phyloP scores from a whole-genome alignment of 352 stramenopile species.

The Globisporangium heterothallicum region DNA sequence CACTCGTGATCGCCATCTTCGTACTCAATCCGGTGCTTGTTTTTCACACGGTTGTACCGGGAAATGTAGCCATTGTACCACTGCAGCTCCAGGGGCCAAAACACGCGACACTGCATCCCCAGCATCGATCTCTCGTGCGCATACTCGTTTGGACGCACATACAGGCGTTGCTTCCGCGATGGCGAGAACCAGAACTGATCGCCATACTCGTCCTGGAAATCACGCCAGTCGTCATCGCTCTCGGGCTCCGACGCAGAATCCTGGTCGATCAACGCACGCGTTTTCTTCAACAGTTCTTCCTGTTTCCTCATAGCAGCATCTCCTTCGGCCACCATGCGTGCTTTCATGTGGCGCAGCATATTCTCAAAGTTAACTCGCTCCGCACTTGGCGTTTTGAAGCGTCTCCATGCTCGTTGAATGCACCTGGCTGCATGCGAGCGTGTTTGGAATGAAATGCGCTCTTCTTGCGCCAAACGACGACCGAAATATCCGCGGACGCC shows the following conservation, averaged over 20 bases:
- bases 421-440: slow-evolving; percentile 28
- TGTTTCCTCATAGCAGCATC: slow-evolving; percentile 35
- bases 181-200: slow-evolving; percentile 81
- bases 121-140: slow-evolving; percentile 48
- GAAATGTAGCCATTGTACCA: slow-evolving; percentile 63
- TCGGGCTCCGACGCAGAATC: slow-evolving; percentile 73
- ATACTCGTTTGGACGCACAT: slow-evolving; percentile 64
- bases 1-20: slow-evolving; percentile 78
- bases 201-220: slow-evolving; percentile 56
- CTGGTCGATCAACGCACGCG: slow-evolving; percentile 34
- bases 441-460: slow-evolving; percentile 31
- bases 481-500: slow-evolving; percentile 59
- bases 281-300: slow-evolving; percentile 41
- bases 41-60: slow-evolving; percentile 51
- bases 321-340: slow-evolving; percentile 46
- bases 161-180: slow-evolving; percentile 48
- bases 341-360: slow-evolving; percentile 46
- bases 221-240: slow-evolving; percentile 74
- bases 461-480: slow-evolving; percentile 28
- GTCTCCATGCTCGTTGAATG: slow-evolving; percentile 53
- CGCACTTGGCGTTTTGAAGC: slow-evolving; percentile 33
- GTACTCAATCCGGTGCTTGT: slow-evolving; percentile 69
- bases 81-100: slow-evolving; percentile 70
- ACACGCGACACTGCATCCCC: slow-evolving; percentile 54
- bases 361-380: slow-evolving; percentile 39